Evolutionary conservation across 1,139 yeast genomes (phyloP).

Genomic region (Hansenula sp.): DNA sequence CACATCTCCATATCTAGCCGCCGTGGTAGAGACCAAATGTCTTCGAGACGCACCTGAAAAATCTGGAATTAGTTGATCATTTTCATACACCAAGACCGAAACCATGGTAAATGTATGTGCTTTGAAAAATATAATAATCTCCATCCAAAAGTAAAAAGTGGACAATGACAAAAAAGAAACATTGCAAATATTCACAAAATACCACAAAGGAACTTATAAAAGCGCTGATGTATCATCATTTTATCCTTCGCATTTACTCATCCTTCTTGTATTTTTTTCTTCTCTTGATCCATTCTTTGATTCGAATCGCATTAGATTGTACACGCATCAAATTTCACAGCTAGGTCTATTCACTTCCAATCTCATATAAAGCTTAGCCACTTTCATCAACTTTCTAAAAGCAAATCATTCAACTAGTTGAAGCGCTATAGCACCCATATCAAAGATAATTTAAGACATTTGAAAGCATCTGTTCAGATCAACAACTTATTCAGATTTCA

Average conservation of each 20-base stretch:
- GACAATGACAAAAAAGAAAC: neutral
- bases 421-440: conserved; percentile 12
- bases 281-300: too few relatives aligned
- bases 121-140: neutral
- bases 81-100: neutral
- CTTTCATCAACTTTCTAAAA: too few relatives aligned
- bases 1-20: neutral
- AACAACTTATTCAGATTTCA: neutral
- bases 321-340: neutral
- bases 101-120: neutral
- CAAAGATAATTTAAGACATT: conserved; percentile 7
- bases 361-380: neutral
- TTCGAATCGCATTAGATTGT: too few relatives aligned
- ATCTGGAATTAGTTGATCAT: neutral
- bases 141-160: neutral
- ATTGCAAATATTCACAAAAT: too few relatives aligned
- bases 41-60: neutral
- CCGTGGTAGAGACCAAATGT: neutral
- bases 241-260: too few relatives aligned
- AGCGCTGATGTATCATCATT: too few relatives aligned
- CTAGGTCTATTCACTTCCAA: neutral
- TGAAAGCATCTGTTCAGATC: too few relatives aligned
- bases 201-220: too few relatives aligned
- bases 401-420: neutral
- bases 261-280: too few relatives aligned